Base-by-base conservation (phyloP, 352 stramenopile species). In the Globisporangium okanoganense region DNA sequence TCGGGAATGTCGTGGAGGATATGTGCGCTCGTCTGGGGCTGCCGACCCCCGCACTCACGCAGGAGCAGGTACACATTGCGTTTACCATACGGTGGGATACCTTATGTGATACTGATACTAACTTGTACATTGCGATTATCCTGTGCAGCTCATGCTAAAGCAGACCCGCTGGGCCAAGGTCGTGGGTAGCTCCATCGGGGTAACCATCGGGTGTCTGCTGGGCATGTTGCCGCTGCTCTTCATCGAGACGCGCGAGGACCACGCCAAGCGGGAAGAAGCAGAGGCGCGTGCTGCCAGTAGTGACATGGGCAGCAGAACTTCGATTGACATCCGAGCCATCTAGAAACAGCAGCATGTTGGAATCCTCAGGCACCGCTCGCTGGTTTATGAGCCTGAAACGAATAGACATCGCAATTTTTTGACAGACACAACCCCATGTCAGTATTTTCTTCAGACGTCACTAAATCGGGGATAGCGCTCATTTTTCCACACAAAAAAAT, bases 1-100 rank as follows among this genome's bases (percentile, higher is more conserved):
- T 94, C 1, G 83, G 87, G 56, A 90, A 90, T 24, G 78, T 94
- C n/a, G 70, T 96, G 36, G 88, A 96, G 60, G 73, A 88, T 59
- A 79, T 85, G 57, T 90, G 82, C 41, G 75, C 82, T 25, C 66
- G 71, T 13, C 54, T 96, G 20, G 84, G 83, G 1, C 57, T 96
- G 2, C 79, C 81, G 6, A 75, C 75, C 50, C 73, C 84, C 6
- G 58, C 65, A n/a, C 68, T 96, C 36, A 84, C 73, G 5, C 73
- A 58, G 13, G 67, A 84, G 44, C 85, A 96, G 72, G 77, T 88
- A 68, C 31, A 40, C 20, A 18, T 9, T 62, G 18, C 49, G 27
- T 51, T 13, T 49, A 24, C 47, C 35, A 16, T 12, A 22, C 29
- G 0, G 40, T 24, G 13, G 29, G 51, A n/a, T 51, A 36, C 14